Percentiles rank a stretch among this genome's conserved stretches.
Evolutionary conservation across 1,139 yeast genomes (phyloP).

Genomic region (Sugiyamaella japonica): DNA sequence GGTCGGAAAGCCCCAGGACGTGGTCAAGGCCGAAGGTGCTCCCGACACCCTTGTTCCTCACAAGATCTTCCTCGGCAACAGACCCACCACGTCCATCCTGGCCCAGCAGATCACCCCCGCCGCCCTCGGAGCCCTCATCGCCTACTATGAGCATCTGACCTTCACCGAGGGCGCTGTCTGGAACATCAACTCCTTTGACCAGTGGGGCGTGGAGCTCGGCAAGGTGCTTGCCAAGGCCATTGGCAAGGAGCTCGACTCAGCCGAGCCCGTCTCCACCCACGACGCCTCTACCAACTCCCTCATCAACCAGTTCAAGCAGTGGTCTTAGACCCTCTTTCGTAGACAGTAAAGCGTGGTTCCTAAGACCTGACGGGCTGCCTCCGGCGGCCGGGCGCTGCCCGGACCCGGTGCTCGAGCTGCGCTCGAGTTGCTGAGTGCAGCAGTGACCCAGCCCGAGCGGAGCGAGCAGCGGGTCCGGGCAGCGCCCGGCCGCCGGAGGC

Average conservation of each 20-base stretch:
- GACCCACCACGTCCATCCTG: conserved; percentile 97
- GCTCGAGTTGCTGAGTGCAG: background rate
- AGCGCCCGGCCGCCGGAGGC: no score
- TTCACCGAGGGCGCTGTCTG: conserved; percentile 98
- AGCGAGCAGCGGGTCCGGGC: no score
- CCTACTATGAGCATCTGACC: conserved; percentile 95
- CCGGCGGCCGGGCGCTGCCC: background rate
- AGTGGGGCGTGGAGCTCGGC: conserved; percentile 99
- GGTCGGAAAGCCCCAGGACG: conserved; percentile 87
- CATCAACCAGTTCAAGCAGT: conserved; percentile 90
- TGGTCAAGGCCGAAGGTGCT: conserved; percentile 89
- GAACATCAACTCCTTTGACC: conserved; percentile 99
- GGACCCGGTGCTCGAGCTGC: background rate
- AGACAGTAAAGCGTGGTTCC: background rate
- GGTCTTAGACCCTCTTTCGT: conserved; percentile 46
- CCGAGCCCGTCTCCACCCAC: conserved; percentile 60
- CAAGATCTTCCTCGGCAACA: conserved; percentile 94
- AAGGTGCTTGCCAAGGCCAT: conserved; percentile 96
- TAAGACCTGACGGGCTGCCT: background rate
- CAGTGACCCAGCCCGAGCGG: no score
- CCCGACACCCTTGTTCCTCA: conserved; percentile 82
- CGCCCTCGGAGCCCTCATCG: conserved; percentile 90
- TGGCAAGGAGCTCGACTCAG: conserved; percentile 77
- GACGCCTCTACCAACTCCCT: conserved; percentile 90
- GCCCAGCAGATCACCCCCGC: conserved; percentile 97